Conservation (phyloP, 192 early-diverging fungal species). For the Linnemannia hyalina region DNA sequence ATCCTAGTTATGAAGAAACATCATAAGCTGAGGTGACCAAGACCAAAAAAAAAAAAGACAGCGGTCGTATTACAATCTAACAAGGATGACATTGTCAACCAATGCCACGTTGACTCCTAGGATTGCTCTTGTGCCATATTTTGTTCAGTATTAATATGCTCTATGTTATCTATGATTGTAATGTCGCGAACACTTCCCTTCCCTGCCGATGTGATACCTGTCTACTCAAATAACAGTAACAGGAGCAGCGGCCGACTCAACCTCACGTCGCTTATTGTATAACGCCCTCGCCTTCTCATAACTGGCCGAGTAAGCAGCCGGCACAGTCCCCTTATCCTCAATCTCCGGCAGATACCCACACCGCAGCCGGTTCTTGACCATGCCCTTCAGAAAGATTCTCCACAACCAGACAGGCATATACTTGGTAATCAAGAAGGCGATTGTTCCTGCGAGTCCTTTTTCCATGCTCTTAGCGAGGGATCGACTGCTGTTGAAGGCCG, state of each 20-base stretch:
- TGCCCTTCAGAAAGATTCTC: neutral
- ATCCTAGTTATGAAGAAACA: too few relatives aligned
- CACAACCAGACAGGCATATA: neutral
- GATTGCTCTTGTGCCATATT: too few relatives aligned
- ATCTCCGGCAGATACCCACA: neutral
- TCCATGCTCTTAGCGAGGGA: neutral
- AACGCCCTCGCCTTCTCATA: neutral
- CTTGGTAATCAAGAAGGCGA: neutral
- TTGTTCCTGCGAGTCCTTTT: neutral
- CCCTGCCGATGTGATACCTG: neutral
- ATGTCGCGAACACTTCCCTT: too few relatives aligned
- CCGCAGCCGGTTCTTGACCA: neutral
- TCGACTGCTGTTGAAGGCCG: slow-evolving; percentile 6
- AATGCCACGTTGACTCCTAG: too few relatives aligned
- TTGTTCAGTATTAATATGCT: too few relatives aligned
- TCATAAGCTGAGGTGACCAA: too few relatives aligned
- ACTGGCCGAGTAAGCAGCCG: neutral
- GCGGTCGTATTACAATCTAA: too few relatives aligned
- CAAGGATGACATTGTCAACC: too few relatives aligned
- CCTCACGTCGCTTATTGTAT: neutral
- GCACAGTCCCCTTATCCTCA: neutral
- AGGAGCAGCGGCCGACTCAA: neutral
- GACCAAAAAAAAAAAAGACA: too few relatives aligned
- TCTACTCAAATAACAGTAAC: neutral
- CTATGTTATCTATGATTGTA: too few relatives aligned